These are phyloP conservation scores for Aspergillus kassunensis DNA, from an alignment of 495 filamentous ascomycete species.

Conservation along the genomic window DNA sequence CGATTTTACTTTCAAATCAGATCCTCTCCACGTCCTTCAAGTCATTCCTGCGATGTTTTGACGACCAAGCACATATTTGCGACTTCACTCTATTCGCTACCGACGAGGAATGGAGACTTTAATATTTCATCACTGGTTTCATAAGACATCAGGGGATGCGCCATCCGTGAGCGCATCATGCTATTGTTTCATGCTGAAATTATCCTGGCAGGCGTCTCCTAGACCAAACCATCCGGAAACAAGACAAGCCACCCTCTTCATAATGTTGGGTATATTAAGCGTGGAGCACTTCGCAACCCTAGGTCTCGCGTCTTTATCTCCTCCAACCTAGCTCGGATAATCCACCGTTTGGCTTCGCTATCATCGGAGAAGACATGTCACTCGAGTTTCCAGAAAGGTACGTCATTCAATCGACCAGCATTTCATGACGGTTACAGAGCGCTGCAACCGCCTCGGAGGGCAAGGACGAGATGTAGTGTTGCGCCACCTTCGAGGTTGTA, in stretches of 20 bases:
- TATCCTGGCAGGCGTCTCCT: background rate
- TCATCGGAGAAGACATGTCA: background rate
- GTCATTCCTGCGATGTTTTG: background rate
- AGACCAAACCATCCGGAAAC: background rate
- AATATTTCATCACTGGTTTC: background rate
- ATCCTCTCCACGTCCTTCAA: background rate
- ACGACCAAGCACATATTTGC: background rate
- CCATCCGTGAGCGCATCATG: background rate
- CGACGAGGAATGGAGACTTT: background rate
- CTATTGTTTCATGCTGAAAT: background rate
- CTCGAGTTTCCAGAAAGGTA: background rate
- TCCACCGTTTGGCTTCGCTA: background rate
- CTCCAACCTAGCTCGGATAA: background rate
- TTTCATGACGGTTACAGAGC: slow-evolving; percentile 11
- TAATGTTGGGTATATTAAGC: slow-evolving; percentile 4
- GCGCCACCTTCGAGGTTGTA: slow-evolving; percentile 89
- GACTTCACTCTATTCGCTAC: background rate
- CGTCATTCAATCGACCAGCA: background rate
- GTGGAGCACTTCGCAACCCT: background rate
- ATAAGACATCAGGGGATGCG: slow-evolving; percentile 2
- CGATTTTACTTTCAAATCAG: background rate
- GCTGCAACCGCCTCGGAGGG: slow-evolving; percentile 70
- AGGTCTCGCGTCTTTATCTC: background rate
- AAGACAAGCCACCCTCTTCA: background rate
- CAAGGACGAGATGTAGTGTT: slow-evolving; percentile 92